Evolutionary conservation across 129 eudicot genomes (phyloP), one percentile per base, ranked within the genome.

Genomic region (Sambucus nigra): DNA sequence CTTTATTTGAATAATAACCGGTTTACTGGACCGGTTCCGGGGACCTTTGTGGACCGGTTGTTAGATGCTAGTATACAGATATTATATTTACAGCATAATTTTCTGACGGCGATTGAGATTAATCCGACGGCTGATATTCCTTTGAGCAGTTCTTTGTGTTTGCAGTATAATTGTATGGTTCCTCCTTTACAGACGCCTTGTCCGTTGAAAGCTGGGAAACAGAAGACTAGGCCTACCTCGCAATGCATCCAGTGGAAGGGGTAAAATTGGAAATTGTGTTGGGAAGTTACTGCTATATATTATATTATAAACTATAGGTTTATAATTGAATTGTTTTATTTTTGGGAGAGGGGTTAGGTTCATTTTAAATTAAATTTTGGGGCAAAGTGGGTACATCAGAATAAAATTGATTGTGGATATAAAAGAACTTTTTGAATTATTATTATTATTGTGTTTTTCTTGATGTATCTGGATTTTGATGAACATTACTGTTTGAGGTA

Each of bases 161-260:
- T 89, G 54, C 94, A 81, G 76, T 89, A 89, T 48, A 89, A 89
- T 20, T 89, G 97, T 23, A 89, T 89, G 97, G 78, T 89, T 47
- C 83, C 70, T 32, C 97, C 97, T 40, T 78, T 86, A 9, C 79
- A 81, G 69, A 78, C 97, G 48, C 83, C 95, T n/a, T 89, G 97
- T 69, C 97, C 97, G 41, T 38, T 73, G 54, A 87, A 89, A 61
- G 88, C 97, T 5, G 97, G 97, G 53, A 60, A 61, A 20, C 95
- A 81, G 80, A 84, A 76, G 66, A 81, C 88, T 20, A 77, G 97
- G 55, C 97, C 97, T 46, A 69, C 86, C 1, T 38, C 67, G 2
- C 97, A 89, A 32, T 89, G 97, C 68, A 58, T 47, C 56, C 66
- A 62, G 74, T 79, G 95, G 94, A 78, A 73, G 77, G 94, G 88